Evolutionary conservation across 257 asterid species (phyloP).

Genomic region (Capsicum rhomboideum): DNA sequence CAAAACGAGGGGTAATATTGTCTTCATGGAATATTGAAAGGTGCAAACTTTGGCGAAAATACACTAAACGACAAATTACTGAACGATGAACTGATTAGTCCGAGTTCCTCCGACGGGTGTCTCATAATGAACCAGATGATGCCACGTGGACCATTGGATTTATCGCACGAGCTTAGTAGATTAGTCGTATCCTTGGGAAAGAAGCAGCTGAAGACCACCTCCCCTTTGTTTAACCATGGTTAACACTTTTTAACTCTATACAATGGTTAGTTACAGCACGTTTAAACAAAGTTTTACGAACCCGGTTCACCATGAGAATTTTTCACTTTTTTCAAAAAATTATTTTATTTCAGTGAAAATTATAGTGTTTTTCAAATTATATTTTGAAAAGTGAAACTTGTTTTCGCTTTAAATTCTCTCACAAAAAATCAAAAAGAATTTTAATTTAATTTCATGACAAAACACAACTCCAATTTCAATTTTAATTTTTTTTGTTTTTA

Average conservation of each 20-base stretch:
- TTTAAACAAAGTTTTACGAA: too few relatives aligned
- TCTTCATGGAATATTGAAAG: background rate
- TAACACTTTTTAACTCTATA: background rate
- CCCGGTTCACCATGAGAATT: too few relatives aligned
- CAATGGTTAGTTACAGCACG: background rate
- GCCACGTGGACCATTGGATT: slow-evolving; percentile 56
- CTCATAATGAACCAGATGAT: slow-evolving; percentile 14
- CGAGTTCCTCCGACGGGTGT: slow-evolving; percentile 55
- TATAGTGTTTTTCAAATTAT: too few relatives aligned
- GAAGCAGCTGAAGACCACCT: background rate
- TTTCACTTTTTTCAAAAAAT: too few relatives aligned
- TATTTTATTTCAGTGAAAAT: too few relatives aligned
- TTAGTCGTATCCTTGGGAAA: background rate
- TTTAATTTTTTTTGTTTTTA: too few relatives aligned
- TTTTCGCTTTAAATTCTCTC: too few relatives aligned
- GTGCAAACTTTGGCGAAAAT: slow-evolving; percentile 21
- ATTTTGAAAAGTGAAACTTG: too few relatives aligned
- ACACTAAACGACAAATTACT: slow-evolving; percentile 36
- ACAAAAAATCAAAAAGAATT: too few relatives aligned
- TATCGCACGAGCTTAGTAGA: slow-evolving; percentile 8
- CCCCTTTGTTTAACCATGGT: slow-evolving; percentile 18
- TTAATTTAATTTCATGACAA: too few relatives aligned
- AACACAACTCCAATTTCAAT: too few relatives aligned
- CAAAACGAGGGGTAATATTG: too few relatives aligned
- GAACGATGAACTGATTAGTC: slow-evolving; percentile 18